Conservation (phyloP, 805 yeast genomes). For the Candida berthetii region DNA sequence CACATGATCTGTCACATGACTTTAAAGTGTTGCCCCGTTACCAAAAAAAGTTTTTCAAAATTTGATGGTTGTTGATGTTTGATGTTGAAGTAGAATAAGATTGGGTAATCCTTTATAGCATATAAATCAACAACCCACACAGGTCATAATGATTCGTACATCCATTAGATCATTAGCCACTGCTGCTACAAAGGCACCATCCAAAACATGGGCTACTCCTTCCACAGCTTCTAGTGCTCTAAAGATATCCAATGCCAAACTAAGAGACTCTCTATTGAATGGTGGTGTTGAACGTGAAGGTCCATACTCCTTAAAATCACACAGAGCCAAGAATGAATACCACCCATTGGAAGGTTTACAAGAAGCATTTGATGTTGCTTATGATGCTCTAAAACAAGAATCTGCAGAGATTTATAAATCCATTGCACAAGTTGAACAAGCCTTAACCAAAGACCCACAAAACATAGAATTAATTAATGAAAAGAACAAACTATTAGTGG, state of each 20-base stretch:
- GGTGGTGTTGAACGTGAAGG: slow-evolving; percentile 36
- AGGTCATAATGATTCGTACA: neutral
- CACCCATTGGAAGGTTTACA: slow-evolving; percentile 64
- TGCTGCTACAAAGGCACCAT: neutral
- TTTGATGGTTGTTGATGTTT: too few relatives aligned
- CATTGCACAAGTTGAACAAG: slow-evolving; percentile 29
- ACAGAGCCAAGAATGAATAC: slow-evolving; percentile 43
- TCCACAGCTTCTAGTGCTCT: slow-evolving; percentile 20
- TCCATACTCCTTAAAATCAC: slow-evolving; percentile 44
- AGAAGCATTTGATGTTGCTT: slow-evolving; percentile 67
- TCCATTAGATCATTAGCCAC: neutral
- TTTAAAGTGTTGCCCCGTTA: too few relatives aligned
- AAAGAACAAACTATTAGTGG: slow-evolving; percentile 32
- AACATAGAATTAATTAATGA: slow-evolving; percentile 15
- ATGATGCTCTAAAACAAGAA: slow-evolving; percentile 45
- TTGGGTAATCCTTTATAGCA: too few relatives aligned
- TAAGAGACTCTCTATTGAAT: slow-evolving; percentile 24
- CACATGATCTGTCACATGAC: too few relatives aligned
- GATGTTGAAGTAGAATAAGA: too few relatives aligned
- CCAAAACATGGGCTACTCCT: slow-evolving; percentile 23
- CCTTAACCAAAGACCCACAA: slow-evolving; percentile 2
- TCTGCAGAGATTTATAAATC: slow-evolving; percentile 38
- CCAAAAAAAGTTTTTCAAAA: too few relatives aligned
- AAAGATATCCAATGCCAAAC: slow-evolving; percentile 17
- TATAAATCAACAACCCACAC: too few relatives aligned